These are phyloP conservation scores for Chalciporus piperatus DNA, from an alignment of 768 basidiomycete species.

Conservation along the genomic window DNA sequence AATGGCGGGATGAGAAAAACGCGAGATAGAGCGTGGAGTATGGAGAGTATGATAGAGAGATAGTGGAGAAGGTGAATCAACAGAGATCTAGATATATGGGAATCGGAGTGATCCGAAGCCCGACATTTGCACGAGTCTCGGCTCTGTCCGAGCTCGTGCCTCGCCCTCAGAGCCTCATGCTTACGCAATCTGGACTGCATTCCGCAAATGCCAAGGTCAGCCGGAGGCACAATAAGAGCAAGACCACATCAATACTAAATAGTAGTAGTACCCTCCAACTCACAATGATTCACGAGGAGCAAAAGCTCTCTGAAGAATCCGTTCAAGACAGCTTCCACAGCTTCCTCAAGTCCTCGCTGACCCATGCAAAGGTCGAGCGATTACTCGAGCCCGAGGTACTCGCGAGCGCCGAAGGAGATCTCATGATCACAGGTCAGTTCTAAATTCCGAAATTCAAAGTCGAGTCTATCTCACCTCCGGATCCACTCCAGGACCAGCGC, in stretches of 20 bases:
- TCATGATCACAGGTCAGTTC: constrained; percentile 80
- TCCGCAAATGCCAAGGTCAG: too few relatives aligned
- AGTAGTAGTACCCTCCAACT: not conserved
- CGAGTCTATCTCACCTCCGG: not conserved
- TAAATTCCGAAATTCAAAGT: not conserved
- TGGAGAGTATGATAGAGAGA: too few relatives aligned
- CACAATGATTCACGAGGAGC: constrained; percentile 23
- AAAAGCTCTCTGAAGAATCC: constrained; percentile 56
- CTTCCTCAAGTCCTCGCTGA: constrained; percentile 75
- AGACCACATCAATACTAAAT: not conserved
- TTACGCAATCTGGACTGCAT: too few relatives aligned
- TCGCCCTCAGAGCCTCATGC: too few relatives aligned
- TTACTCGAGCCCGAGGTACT: constrained; percentile 72
- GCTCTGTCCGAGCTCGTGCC: too few relatives aligned
- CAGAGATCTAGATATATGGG: too few relatives aligned
- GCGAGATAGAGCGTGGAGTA: too few relatives aligned
- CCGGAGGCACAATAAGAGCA: too few relatives aligned
- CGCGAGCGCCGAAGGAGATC: constrained; percentile 74
- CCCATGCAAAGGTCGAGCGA: constrained; percentile 73
- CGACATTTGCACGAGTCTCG: too few relatives aligned
- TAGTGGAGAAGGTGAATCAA: too few relatives aligned
- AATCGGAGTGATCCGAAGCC: too few relatives aligned
- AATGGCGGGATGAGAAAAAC: too few relatives aligned
- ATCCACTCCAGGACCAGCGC: constrained; percentile 57
- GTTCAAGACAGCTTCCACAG: constrained; percentile 80